Conservation (phyloP, 1,284 basidiomycete species). For the Cryptococcus sp. region DNA sequence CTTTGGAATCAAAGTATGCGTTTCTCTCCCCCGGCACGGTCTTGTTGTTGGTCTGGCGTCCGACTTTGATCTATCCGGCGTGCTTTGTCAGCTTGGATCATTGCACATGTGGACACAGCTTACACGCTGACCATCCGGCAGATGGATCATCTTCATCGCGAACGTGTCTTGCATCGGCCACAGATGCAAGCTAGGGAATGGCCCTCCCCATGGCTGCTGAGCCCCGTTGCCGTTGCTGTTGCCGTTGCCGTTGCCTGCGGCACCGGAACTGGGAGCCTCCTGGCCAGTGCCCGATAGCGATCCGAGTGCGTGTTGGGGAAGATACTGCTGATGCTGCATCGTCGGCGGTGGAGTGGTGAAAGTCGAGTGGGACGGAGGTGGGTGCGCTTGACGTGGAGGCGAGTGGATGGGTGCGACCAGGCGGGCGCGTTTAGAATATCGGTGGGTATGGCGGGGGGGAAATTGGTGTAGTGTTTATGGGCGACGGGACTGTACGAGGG, state of each 20-base stretch:
- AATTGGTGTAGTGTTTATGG: too few species aligned
- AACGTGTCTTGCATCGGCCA: conserved; percentile 97
- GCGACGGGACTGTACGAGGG: too few species aligned
- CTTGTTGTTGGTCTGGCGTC: conserved; percentile 96
- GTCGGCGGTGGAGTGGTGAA: background rate
- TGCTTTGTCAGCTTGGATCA: too few species aligned
- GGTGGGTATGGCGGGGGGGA: too few species aligned
- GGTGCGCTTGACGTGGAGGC: background rate
- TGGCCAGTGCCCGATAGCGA: background rate
- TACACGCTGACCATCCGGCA: conserved; percentile 55
- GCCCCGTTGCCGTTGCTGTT: background rate
- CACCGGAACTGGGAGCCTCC: conserved; percentile 1
- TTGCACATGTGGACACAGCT: conserved; percentile 9
- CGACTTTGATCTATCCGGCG: conserved; percentile 70
- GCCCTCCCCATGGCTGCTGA: conserved; percentile 46
- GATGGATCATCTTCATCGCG: conserved; percentile 89
- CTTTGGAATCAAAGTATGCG: conserved; percentile 97
- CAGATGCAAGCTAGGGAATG: conserved; percentile 65
- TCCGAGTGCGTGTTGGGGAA: background rate
- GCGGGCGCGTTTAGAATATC: too few species aligned
- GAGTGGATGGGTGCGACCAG: too few species aligned
- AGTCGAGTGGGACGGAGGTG: background rate
- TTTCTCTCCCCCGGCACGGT: conserved; percentile 92
- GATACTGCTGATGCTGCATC: conserved; percentile 2
- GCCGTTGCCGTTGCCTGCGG: background rate